A percentile compares a stretch with the other conserved stretches of the same genome.
Evolutionary conservation across 23 red algal genomes (phyloP).

Genomic region (Cyanidium caldarium): DNA sequence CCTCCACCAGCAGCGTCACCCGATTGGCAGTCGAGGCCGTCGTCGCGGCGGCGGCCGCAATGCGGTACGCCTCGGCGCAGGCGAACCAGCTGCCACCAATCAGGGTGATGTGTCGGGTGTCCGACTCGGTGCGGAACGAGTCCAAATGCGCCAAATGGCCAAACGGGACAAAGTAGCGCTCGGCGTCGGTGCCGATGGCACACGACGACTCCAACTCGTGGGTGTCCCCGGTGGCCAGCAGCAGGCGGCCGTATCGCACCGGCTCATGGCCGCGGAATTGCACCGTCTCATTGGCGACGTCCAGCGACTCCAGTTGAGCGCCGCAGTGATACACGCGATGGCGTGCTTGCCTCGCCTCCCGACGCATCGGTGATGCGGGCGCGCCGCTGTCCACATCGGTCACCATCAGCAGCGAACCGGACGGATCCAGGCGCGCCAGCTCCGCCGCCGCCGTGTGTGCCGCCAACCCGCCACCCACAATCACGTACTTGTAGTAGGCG

Average conservation of each 20-base stretch:
- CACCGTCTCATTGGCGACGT: not conserved
- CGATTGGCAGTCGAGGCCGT: not conserved
- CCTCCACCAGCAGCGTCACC: constrained; percentile 7
- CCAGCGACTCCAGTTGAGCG: not conserved
- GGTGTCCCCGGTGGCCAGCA: constrained; percentile 1
- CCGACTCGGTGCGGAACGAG: not conserved
- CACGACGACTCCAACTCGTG: not conserved
- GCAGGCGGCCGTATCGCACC: constrained; percentile 7
- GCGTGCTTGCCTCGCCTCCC: not conserved
- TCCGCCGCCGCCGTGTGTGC: not conserved
- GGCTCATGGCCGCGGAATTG: not conserved
- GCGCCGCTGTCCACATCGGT: not conserved
- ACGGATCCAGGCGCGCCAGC: not conserved
- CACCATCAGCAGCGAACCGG: not conserved
- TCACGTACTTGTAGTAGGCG: constrained; percentile 7
- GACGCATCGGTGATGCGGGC: not conserved
- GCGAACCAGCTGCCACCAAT: constrained; percentile 8
- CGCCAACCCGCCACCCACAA: constrained; percentile 14
- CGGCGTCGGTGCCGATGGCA: not conserved
- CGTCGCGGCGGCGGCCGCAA: not conserved
- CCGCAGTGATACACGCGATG: not conserved
- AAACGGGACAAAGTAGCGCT: not conserved
- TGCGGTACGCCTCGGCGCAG: not conserved
- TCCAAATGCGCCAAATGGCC: not conserved
- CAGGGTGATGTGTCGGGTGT: not conserved